Conservation (phyloP, 345 rosid genomes). For the Aquilaria malaccensis region DNA sequence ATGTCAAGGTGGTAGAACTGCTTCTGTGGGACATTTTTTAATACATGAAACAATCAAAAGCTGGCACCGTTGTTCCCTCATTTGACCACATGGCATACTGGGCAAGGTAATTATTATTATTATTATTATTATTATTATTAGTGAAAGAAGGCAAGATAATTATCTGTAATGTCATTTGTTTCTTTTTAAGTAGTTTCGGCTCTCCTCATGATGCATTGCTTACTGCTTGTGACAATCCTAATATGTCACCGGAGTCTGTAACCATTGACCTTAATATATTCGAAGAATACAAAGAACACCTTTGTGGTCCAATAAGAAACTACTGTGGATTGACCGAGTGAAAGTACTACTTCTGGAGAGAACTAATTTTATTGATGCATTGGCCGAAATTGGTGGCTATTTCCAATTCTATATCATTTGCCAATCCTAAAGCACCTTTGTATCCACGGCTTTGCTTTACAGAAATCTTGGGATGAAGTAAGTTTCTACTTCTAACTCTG, state of each 20-base stretch:
- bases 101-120: constrained; percentile 6
- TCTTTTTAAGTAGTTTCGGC: background rate
- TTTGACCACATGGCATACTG: constrained; percentile 47
- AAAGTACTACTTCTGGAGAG: too few relatives aligned
- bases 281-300: too few relatives aligned
- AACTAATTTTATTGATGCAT: too few relatives aligned
- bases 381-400: too few relatives aligned
- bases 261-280: background rate
- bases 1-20: constrained; percentile 19
- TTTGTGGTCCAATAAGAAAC: too few relatives aligned
- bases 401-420: too few relatives aligned
- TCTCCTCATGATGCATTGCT: constrained; percentile 2
- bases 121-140: background rate
- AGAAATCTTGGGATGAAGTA: too few relatives aligned
- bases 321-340: too few relatives aligned
- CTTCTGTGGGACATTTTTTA: constrained; percentile 22
- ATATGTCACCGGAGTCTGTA: background rate
- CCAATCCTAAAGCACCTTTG: too few relatives aligned
- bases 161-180: background rate
- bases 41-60: constrained; percentile 40
- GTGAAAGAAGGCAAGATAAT: too few relatives aligned
- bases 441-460: too few relatives aligned
- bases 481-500: too few relatives aligned
- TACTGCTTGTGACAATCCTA: background rate
- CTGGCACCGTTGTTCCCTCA: constrained; percentile 84